Evolutionary conservation across 73 alveolate genomes (phyloP), one percentile per base, ranked within the genome.

Genomic region (Blepharisma stoltei): DNA sequence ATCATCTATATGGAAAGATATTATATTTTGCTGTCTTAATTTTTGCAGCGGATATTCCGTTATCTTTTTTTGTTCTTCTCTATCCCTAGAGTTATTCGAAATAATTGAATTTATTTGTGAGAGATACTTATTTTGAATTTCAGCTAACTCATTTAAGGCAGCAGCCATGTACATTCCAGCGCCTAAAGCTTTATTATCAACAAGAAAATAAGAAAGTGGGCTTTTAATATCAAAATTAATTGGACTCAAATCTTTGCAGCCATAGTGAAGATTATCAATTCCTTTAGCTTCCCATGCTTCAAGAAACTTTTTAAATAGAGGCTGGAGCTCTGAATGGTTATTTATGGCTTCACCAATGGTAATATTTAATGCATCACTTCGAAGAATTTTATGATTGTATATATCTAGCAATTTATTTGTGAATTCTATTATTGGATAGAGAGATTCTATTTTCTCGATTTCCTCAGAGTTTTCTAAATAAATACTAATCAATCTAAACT

Each of bases 141-240:
- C 65, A 11, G 65, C 65, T 18, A 50, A 4, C 21, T 50, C 21
- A 14, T 18, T 50, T 50, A 50, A 50, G 21, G 65, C 65, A 50
- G 65, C 65, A 14, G 65, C 65, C 27, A 50, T 50, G 65, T 14
- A 18, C 27, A 50, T 50, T 50, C 65, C 65, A 2, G 65, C n/a
- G 4, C 27, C n/a, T 14, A 0, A 1, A 4, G 4, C 21, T 14
- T 50, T 18, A 18, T 50, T 50, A 18, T 50, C 65, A 50, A 50
- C 65, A 14, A 50, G 21, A 50, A 50, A 50, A 18, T 50, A 50
- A 1, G 65, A n/a, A 60, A 60, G 37, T 18, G 48, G 2, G 11
- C 46, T 18, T 8, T 14, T 32, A 1, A 32, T 32, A 32, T 32
- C 41, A 32, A 32, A 32, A 32, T 32, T 32, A 32, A 32, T 32